Evolutionary conservation across 2,329 filamentous ascomycete species (phyloP), one percentile per base, ranked within the genome.

Genomic region (Fusarium cyanostomum): DNA sequence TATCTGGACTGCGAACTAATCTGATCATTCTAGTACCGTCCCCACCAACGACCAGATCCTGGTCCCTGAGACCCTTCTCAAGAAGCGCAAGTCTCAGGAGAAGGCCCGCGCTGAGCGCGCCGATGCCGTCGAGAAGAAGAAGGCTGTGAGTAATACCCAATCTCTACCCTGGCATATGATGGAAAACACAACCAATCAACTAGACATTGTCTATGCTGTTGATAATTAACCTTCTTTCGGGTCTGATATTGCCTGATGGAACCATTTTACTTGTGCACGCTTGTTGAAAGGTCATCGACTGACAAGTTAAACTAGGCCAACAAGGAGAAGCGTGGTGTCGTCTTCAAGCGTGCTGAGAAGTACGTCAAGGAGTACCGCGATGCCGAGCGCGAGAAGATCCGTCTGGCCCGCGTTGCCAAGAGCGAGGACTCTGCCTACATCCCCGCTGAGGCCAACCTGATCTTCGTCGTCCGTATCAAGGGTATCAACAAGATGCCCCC

Each of bases 401-500:
- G 95, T 77, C 91, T 99, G 67, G 80, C 86, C 77, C 94, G 95
- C 74, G 83, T 93, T 71, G 92, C 93, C 82, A 96, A 96, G 88
- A 86, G 92, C 82, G 89, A 92, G 77, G 94, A 94, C 81, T 91
- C 88, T 79, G 95, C 94, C 88, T 95, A 96, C 83, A 91, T 99
- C 73, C 90, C 92, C 69, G 94, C 92, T 69, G 93, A 99, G 88
- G 84, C 92, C 79, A 97, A 97, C 85, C 86, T 99, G 77, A 93
- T 94, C 85, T 99, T 99, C 81, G 89, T 99, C 75, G 85, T 98
- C 82, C 94, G 95, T 81, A 99, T 99, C 88, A 99, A 99, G 92
- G 95, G 94, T 96, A 98, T 99, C 93, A 98, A 98, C 92, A 99
- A 99, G 92, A 98, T 99, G 77, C 89, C 96, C 80, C 95, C 95